Evolutionary conservation across 345 rosid species (phyloP), one percentile per base, ranked within the genome.

Genomic region (Eutrema yunnanense): DNA sequence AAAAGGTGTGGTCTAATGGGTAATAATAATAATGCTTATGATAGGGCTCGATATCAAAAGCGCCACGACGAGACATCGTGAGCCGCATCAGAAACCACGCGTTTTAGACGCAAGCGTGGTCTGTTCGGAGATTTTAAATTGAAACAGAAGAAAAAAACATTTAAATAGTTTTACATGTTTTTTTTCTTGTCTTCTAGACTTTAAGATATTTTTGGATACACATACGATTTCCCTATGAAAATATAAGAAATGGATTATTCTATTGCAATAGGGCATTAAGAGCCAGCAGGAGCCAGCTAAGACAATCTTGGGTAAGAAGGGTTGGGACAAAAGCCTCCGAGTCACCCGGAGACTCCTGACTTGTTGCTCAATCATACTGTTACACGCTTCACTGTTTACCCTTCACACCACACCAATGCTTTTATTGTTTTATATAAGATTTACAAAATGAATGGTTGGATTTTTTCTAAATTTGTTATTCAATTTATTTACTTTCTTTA

Each of bases 231-330:
- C 58, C 50, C 61, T 51, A 36, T 60, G 56, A 14, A 29, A 22
- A 43, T 3, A 60, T 33, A 48, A 14, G 22, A 65, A 54, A 65
- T 65, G 51, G 51, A 66, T 19, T 75, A 69, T 53, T 43, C 0
- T 53, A 75, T 46, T 12, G 42, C 65, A 47, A 63, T 30, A 46
- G 65, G 65, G 29, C 51, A 51, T 10, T n/a, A 43, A 30, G 42
- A 69, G 71, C 70, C 79, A 75, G 70, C 65, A 46, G 51, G 63
- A 61, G 44, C 50, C 79, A 75, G 79, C 80, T 76, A 76, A 70
- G 54, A 56, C 46, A 69, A 46, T 4, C 55, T 57, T 56, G 75
- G 38, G 53, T 30, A 51, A 65, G 55, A 55, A 70, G 63, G 49
- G 65, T 46, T 59, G 3, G 38, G 66, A 32, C 9, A 11, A 62